Percentiles rank a stretch among this genome's conserved stretches.
phyloP scores from a whole-genome alignment of 1,284 basidiomycete species.

The Puccinia horiana region DNA sequence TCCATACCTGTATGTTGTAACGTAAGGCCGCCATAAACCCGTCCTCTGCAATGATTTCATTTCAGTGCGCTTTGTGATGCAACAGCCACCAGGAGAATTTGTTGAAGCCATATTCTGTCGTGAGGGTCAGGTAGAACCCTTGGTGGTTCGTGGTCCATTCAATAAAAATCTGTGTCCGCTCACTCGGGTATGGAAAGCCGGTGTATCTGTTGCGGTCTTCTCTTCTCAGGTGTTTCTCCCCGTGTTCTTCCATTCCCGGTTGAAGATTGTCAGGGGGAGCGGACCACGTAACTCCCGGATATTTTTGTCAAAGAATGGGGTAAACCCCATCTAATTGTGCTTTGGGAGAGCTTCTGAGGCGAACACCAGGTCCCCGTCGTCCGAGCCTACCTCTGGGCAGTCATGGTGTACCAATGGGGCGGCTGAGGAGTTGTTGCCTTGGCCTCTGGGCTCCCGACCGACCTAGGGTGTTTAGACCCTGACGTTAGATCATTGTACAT shows the following conservation, averaged over 20 bases:
- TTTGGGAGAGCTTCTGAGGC: too few relatives aligned
- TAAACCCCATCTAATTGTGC: neutral
- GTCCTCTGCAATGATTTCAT: neutral
- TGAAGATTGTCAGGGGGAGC: conserved; percentile 1
- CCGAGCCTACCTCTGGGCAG: too few relatives aligned
- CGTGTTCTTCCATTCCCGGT: neutral
- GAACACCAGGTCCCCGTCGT: too few relatives aligned
- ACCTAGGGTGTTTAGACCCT: too few relatives aligned
- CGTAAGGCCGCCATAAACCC: neutral
- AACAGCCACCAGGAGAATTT: neutral
- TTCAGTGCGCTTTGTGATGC: neutral
- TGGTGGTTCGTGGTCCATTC: neutral
- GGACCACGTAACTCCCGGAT: neutral
- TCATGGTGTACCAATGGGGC: too few relatives aligned
- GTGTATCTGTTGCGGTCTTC: neutral
- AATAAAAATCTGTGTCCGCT: neutral
- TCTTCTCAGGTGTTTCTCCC: neutral
- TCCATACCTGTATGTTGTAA: neutral
- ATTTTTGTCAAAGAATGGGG: conserved; percentile 1
- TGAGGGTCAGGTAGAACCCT: neutral
- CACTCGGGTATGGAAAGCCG: neutral
- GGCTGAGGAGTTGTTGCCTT: too few relatives aligned
- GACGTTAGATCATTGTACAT: too few relatives aligned
- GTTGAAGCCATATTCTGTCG: neutral
- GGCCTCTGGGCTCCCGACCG: too few relatives aligned